Evolutionary conservation across 768 basidiomycete genomes (phyloP), one percentile per base, ranked within the genome.

Genomic region (Serendipita sp.): DNA sequence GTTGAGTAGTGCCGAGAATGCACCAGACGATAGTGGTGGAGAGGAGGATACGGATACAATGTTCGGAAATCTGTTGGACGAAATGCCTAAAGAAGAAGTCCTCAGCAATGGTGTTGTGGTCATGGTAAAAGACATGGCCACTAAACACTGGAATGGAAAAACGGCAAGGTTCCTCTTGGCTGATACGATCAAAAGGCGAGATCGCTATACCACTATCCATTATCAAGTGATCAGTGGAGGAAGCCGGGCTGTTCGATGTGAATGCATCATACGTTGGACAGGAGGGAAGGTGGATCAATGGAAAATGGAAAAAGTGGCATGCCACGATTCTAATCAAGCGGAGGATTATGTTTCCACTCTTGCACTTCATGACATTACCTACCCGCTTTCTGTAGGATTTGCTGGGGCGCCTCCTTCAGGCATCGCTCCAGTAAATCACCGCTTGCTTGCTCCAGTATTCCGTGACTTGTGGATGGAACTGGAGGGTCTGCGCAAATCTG

Each of bases 401-500:
- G 78, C 64, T 15, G 72, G 72, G 3, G 74, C 78, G 36, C 72
- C 74, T 10, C 76, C 77, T 44, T 74, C 79, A 52, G 76, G 78
- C 33, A 79, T 73, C 48, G 76, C 76, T 52, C 62, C 67, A 40
- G 85, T 88, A 0, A 88, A 85, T 68, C 88, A 89, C 73, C 79
- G 90, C 67, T 72, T 83, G 6, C 77, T 98, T n/a, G 91, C 95
- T 6, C 77, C 85, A 2, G 79, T 81, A 16, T 95, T 86, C 73
- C 81, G 92, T 66, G 88, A 92, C 72, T 76, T 99, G 16, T 99
- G 95, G 95, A 87, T 90, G 63, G 90, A 94, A 72, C 75, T 97
- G 15, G 92, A 93, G 69, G 71, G 68, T 2, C 74, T 76, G 31
- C 79, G 88, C 68, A 88, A 85, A 68, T 66, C 69, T 3, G 76